Evolutionary conservation across 305 asterid species (phyloP).

Genomic region (Fraxinus baroniana): DNA sequence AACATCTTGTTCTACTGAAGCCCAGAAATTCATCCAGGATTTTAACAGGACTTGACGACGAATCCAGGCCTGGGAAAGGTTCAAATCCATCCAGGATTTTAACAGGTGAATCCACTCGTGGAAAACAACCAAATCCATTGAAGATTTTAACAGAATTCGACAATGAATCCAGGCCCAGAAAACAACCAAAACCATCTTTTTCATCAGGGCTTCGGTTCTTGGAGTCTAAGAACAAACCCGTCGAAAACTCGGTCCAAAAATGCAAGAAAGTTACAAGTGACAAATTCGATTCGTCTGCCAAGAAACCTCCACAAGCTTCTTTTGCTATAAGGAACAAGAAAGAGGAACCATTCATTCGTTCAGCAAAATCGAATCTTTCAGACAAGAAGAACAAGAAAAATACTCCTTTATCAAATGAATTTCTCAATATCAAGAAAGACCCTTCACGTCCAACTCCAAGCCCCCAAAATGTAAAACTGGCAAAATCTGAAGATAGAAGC

Average conservation of each 20-base stretch:
- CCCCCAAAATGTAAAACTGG: background rate
- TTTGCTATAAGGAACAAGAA: conserved; percentile 46
- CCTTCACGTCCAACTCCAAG: conserved; percentile 44
- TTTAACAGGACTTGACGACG: conserved; percentile 11
- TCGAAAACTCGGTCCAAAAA: background rate
- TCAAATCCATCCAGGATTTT: background rate
- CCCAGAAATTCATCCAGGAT: conserved; percentile 14
- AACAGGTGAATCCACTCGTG: background rate
- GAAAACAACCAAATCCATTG: background rate
- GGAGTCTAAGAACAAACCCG: conserved; percentile 29
- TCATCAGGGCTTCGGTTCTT: conserved; percentile 40
- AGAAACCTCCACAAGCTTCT: conserved; percentile 31
- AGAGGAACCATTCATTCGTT: conserved; percentile 51
- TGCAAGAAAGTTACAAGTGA: conserved; percentile 25
- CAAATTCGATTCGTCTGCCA: conserved; percentile 8
- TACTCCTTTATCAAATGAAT: conserved; percentile 52
- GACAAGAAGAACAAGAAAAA: conserved; percentile 45
- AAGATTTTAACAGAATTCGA: background rate
- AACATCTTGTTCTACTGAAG: conserved; percentile 29
- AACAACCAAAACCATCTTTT: conserved; percentile 38
- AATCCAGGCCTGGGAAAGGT: background rate
- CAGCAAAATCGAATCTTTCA: conserved; percentile 30
- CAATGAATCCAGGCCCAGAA: background rate
- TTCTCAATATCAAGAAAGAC: conserved; percentile 48
- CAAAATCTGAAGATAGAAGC: background rate